phyloP scores from a whole-genome alignment of 2,329 filamentous ascomycete genomes.

The Juglanconis oblonga region DNA sequence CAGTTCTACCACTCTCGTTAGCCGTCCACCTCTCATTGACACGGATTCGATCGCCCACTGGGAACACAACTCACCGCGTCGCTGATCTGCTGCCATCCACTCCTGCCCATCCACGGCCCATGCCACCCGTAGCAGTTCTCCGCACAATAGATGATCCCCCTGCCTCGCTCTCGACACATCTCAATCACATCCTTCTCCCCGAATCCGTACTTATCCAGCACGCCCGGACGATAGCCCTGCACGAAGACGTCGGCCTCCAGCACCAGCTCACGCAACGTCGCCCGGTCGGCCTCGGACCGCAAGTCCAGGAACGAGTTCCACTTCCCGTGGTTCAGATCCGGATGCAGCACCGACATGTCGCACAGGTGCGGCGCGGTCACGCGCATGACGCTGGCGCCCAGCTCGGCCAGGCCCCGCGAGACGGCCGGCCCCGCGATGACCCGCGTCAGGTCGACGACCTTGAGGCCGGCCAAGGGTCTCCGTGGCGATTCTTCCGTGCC shows the following conservation, averaged over 20 bases:
- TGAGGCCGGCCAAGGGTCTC: conserved; percentile 41
- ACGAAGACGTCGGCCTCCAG: conserved; percentile 50
- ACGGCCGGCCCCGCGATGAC: conserved; percentile 46
- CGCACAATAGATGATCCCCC: conserved; percentile 44
- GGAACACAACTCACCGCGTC: conserved; percentile 36
- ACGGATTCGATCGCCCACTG: background rate
- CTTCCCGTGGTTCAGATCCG: conserved; percentile 43
- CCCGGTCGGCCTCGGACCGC: conserved; percentile 34
- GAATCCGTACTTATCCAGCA: conserved; percentile 39
- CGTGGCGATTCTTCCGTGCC: conserved; percentile 22
- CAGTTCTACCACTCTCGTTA: conserved; percentile 34
- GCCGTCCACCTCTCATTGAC: conserved; percentile 26
- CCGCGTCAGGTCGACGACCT: conserved; percentile 47
- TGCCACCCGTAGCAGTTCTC: conserved; percentile 51
- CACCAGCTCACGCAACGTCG: conserved; percentile 38
- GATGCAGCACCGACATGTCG: conserved; percentile 38
- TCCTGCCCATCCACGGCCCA: conserved; percentile 40
- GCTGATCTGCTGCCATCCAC: conserved; percentile 51
- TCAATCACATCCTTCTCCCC: conserved; percentile 36
- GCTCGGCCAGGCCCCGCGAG: conserved; percentile 37
- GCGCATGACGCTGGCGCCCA: conserved; percentile 45
- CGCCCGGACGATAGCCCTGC: conserved; percentile 47
- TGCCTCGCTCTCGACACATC: conserved; percentile 36
- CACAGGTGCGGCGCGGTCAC: conserved; percentile 39
- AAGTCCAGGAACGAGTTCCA: conserved; percentile 41